Evolutionary conservation across 1,284 basidiomycete species (phyloP).

Genomic region (Vanrija humicola): DNA sequence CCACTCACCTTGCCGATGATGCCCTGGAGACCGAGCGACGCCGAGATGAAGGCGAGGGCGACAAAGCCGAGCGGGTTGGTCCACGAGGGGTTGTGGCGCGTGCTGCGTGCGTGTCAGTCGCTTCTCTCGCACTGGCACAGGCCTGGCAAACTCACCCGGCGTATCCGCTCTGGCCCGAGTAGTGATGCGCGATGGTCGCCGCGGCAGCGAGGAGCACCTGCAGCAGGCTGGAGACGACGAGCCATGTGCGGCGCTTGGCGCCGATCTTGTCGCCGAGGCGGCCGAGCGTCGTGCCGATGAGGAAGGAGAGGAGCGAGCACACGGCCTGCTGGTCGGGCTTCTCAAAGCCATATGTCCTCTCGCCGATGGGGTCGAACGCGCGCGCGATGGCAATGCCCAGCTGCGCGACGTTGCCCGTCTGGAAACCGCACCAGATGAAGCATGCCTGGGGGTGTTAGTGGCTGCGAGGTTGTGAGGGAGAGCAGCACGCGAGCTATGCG

Average conservation of each 20-base stretch:
- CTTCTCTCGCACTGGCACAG: background rate
- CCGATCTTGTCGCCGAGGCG: slow-evolving; percentile 57
- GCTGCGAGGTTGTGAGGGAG: background rate
- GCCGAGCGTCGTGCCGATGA: slow-evolving; percentile 48
- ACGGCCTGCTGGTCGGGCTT: slow-evolving; percentile 76
- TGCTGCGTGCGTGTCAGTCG: slow-evolving; percentile 23
- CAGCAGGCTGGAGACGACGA: slow-evolving; percentile 64
- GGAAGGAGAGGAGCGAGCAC: slow-evolving; percentile 68
- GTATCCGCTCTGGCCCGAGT: slow-evolving; percentile 55
- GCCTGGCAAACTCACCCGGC: slow-evolving; percentile 30
- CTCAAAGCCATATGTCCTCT: slow-evolving; percentile 60
- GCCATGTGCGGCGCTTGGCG: slow-evolving; percentile 67
- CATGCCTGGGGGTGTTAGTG: slow-evolving; percentile 52
- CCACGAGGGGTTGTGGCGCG: slow-evolving; percentile 60
- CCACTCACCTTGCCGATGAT: slow-evolving; percentile 64
- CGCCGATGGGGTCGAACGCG: slow-evolving; percentile 57
- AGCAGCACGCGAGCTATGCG: background rate
- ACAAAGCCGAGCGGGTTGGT: slow-evolving; percentile 62
- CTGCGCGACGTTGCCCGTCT: slow-evolving; percentile 52
- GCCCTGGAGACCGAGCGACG: slow-evolving; percentile 67
- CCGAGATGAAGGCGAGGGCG: slow-evolving; percentile 73
- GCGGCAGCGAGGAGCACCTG: slow-evolving; percentile 72
- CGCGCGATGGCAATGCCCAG: slow-evolving; percentile 61
- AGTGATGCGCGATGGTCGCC: slow-evolving; percentile 60
- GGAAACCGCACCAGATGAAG: slow-evolving; percentile 64